Evolutionary conservation across 345 rosid species (phyloP).

Genomic region (Chamaenerion angustifolium): DNA sequence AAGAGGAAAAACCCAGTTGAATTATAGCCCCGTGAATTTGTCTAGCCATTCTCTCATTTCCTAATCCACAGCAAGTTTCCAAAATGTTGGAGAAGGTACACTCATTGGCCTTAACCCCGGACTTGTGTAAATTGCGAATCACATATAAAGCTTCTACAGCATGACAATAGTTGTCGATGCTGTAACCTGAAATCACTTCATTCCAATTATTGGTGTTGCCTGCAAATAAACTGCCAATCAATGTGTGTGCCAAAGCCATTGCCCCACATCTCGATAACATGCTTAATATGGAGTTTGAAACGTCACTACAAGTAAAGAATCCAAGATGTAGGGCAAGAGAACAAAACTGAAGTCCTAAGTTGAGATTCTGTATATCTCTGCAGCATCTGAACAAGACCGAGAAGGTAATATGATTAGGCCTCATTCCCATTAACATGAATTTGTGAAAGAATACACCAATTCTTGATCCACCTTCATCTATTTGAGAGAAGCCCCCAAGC

Average conservation of each 20-base stretch:
- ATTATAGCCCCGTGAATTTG: conserved; percentile 19
- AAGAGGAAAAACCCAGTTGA: conserved; percentile 17
- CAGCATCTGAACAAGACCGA: conserved; percentile 20
- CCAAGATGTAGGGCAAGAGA: conserved; percentile 20
- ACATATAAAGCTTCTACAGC: conserved; percentile 11
- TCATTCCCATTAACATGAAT: conserved; percentile 13
- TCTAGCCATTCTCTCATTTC: conserved; percentile 11
- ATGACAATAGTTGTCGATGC: conserved; percentile 6
- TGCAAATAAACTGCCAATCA: conserved; percentile 8
- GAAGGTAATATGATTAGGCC: conserved; percentile 22
- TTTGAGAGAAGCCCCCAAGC: conserved; percentile 13
- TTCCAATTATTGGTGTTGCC: conserved; percentile 16
- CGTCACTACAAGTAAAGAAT: conserved; percentile 7
- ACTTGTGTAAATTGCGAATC: conserved; percentile 9
- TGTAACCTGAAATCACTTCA: conserved; percentile 24
- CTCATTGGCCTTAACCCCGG: conserved; percentile 12
- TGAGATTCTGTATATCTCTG: conserved; percentile 12
- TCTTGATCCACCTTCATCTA: conserved; percentile 7
- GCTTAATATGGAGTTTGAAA: conserved; percentile 16
- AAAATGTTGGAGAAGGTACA: conserved; percentile 17
- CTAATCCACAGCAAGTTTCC: conserved; percentile 18
- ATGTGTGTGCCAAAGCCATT: conserved; percentile 14
- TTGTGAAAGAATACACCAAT: conserved; percentile 12
- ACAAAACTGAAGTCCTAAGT: conserved; percentile 24
- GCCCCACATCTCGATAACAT: conserved; percentile 22